A percentile compares a stretch with the other conserved stretches of the same genome.
phyloP scores from a whole-genome alignment of 768 basidiomycete genomes.

The Thelephora ganbajun region DNA sequence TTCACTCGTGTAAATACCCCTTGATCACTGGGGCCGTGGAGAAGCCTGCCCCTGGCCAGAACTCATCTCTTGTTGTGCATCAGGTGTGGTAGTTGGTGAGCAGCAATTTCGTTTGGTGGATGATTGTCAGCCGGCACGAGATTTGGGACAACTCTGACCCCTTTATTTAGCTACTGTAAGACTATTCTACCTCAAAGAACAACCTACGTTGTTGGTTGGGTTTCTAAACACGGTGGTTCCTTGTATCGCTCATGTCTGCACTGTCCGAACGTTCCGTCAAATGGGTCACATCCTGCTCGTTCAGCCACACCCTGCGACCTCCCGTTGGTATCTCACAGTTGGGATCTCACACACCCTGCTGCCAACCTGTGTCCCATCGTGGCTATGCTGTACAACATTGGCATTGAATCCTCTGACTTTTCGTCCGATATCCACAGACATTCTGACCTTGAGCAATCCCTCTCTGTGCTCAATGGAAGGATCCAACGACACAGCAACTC shows the following conservation, averaged over 20 bases:
- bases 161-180: slow-evolving; percentile 70
- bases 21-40: slow-evolving; percentile 97
- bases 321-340: too few relatives aligned
- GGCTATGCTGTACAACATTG: too few relatives aligned
- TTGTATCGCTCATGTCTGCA: slow-evolving; percentile 89
- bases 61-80: slow-evolving; percentile 95
- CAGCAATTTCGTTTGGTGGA: slow-evolving; percentile 6
- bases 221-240: slow-evolving; percentile 84
- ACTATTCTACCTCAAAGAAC: slow-evolving; percentile 91
- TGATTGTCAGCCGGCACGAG: slow-evolving; percentile 1
- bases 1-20: slow-evolving; percentile 93
- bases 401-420: too few relatives aligned
- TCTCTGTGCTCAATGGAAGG: too few relatives aligned
- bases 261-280: slow-evolving; percentile 90
- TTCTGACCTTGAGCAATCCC: too few relatives aligned
- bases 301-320: slow-evolving; percentile 86
- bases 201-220: slow-evolving; percentile 87
- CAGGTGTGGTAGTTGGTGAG: slow-evolving; percentile 89
- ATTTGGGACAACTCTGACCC: slow-evolving; percentile 92
- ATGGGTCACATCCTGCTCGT: slow-evolving; percentile 94
- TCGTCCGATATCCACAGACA: too few relatives aligned
- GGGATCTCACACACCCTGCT: too few relatives aligned
- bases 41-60: slow-evolving; percentile 97
- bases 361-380: too few relatives aligned
- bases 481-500: too few relatives aligned